Conservation (phyloP, 2,329 filamentous ascomycete species). For the Cladosporium phlei region DNA sequence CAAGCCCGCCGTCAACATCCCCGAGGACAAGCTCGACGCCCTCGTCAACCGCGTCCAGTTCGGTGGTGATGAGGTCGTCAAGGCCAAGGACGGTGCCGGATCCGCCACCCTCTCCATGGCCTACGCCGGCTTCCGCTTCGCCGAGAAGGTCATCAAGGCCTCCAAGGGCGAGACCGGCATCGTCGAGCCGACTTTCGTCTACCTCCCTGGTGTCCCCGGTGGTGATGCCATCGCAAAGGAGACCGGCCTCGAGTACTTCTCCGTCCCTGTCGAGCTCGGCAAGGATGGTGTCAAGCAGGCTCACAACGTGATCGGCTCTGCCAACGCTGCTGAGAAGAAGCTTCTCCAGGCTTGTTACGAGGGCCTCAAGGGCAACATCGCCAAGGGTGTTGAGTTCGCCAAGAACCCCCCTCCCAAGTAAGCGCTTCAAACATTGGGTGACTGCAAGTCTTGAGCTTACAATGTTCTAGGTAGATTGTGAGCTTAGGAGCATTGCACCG, state of each 20-base stretch:
- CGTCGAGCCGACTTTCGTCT: constrained; percentile 91
- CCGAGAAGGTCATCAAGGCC: constrained; percentile 89
- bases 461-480: constrained; percentile 5
- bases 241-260: constrained; percentile 87
- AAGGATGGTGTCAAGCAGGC: constrained; percentile 77
- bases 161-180: constrained; percentile 85
- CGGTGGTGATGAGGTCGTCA: constrained; percentile 93
- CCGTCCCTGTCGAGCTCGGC: constrained; percentile 89
- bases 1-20: constrained; percentile 72
- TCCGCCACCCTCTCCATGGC: constrained; percentile 93
- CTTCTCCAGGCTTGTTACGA: constrained; percentile 70
- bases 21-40: constrained; percentile 82
- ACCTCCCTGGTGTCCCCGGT: constrained; percentile 82
- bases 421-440: neutral
- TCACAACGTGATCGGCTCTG: constrained; percentile 68
- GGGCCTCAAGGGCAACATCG: constrained; percentile 86
- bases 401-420: constrained; percentile 83
- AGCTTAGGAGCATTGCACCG: constrained; percentile 1
- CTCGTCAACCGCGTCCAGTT: constrained; percentile 96
- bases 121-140: constrained; percentile 91
- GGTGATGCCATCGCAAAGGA: constrained; percentile 81
- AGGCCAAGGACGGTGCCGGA: constrained; percentile 87
- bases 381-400: constrained; percentile 87
- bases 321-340: constrained; percentile 83
- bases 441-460: neutral